Evolutionary conservation across 2,329 filamentous ascomycete genomes (phyloP), one percentile per base, ranked within the genome.

Genomic region (Paracorniculantispora psalliotae): DNA sequence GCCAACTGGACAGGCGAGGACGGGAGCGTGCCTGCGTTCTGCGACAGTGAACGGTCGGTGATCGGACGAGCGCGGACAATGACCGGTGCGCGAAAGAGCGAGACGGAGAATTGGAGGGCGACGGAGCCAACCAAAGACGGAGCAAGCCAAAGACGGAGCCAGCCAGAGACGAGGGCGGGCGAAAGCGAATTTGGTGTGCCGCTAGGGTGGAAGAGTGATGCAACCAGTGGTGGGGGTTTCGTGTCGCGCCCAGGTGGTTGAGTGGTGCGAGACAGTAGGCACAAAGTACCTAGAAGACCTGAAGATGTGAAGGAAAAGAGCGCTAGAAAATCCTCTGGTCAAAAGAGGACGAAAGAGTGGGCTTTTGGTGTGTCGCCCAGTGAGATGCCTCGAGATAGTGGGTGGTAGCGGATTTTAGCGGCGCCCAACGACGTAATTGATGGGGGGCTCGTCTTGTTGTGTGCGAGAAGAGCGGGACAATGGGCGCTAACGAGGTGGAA

Each of bases 361-460:
- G 56, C 28, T 23, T 33, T 8, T n/a, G n/a, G 19, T 46, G 48
- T 5, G 15, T 21, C 8, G 48, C 37, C 55, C 56, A 52, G 48
- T 59, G 39, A 59, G 56, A 59, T 59, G 47, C 37, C 23, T 59
- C 56, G 48, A 52, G 56, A 59, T 47, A 43, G 56, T 59, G 56
- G 56, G 39, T 59, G 56, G 49, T 21, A 46, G 56, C 43, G 48
- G 48, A 51, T 28, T 59, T 59, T 52, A 52, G 48, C 48, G 56
- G 56, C 56, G 28, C 39, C 56, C 47, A 52, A 59, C 47, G 56
- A 59, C 56, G 56, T 59, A 59, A 59, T 59, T 33, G 56, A 59
- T 52, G 56, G 50, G 50, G 46, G 35, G 54, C 54, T 57, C 51
- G 44, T 51, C 55, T 37, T 58, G 28, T 43, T 49, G 50, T 21